Percentiles rank a stretch among this genome's conserved stretches.
phyloP scores from a whole-genome alignment of 306 rosid genomes.

The Cucumis cinereus region DNA sequence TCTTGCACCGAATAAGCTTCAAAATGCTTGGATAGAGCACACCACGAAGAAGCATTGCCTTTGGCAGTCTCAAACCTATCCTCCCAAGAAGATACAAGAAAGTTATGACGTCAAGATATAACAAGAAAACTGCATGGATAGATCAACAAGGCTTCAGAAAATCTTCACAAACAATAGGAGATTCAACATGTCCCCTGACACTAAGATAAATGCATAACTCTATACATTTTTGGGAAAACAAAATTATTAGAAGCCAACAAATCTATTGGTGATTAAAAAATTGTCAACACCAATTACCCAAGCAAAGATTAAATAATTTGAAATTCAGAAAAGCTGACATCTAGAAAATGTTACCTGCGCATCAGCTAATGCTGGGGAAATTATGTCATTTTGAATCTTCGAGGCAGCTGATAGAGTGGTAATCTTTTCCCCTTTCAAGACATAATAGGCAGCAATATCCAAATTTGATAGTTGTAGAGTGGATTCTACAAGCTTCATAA shows the following conservation, averaged over 20 bases:
- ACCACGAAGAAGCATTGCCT: too few relatives aligned
- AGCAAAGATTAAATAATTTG: neutral
- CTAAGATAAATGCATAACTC: neutral
- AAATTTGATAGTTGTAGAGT: constrained; percentile 69
- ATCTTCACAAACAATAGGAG: neutral
- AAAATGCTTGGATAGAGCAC: too few relatives aligned
- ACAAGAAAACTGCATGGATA: neutral
- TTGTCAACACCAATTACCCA: neutral
- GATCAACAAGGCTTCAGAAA: neutral
- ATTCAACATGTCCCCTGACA: neutral
- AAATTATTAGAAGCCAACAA: neutral
- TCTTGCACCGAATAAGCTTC: too few relatives aligned
- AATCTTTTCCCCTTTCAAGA: constrained; percentile 56
- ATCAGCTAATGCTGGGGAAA: constrained; percentile 50
- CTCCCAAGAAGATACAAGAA: too few relatives aligned
- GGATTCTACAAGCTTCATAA: constrained; percentile 57
- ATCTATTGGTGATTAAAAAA: neutral
- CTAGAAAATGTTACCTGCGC: constrained; percentile 37
- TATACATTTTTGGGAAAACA: neutral
- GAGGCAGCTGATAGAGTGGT: constrained; percentile 48
- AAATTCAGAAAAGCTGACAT: neutral
- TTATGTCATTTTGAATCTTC: constrained; percentile 65
- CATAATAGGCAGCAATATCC: constrained; percentile 57
- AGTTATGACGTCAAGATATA: neutral
- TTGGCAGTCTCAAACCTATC: too few relatives aligned